Evolutionary conservation across 345 rosid genomes (phyloP).

Genomic region (Pistacia atlantica): DNA sequence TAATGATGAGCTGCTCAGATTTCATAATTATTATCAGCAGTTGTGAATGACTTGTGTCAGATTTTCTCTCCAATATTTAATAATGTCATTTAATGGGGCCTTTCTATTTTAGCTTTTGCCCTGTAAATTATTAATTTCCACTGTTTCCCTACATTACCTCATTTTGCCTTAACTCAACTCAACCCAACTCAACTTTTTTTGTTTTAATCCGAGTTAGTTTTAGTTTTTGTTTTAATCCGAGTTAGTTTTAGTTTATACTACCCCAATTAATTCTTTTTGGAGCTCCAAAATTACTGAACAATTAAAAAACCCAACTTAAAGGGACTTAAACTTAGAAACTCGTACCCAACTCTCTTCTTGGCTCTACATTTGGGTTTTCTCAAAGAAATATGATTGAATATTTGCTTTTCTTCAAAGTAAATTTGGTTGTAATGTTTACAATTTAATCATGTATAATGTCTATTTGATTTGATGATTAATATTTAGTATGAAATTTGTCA

Average conservation of each 20-base stretch:
- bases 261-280: too few species aligned
- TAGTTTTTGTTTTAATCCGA: too few species aligned
- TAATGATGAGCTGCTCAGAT: neutral
- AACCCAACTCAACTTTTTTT: neutral
- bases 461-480: too few species aligned
- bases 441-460: too few species aligned
- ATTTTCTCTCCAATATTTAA: conserved; percentile 13
- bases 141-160: conserved; percentile 12
- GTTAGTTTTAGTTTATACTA: too few species aligned
- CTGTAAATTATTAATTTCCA: neutral
- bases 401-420: neutral
- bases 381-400: too few species aligned
- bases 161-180: neutral
- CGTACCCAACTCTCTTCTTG: neutral
- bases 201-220: too few species aligned
- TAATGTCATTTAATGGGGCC: conserved; percentile 24
- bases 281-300: too few species aligned
- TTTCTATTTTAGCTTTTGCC: neutral
- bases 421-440: too few species aligned
- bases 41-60: conserved; percentile 32
- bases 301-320: too few species aligned
- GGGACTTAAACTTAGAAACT: too few species aligned
- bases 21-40: conserved; percentile 27
- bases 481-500: too few species aligned
- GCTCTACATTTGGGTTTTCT: neutral